Evolutionary conservation across 345 rosid species (phyloP), one percentile per base, ranked within the genome.

Genomic region (Laguncularia racemosa): DNA sequence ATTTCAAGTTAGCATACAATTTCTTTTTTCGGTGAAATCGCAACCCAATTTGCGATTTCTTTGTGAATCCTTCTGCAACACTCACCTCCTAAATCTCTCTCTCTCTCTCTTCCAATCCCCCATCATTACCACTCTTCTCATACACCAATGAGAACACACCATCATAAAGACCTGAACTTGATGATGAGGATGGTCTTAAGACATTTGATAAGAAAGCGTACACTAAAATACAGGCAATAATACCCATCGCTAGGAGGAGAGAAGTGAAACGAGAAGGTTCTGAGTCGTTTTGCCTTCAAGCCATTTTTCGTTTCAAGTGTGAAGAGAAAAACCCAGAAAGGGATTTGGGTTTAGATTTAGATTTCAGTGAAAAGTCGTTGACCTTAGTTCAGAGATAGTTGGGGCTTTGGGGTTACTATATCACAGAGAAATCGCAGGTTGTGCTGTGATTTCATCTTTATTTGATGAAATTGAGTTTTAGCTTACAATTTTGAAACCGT

Each of bases 31-130:
- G n/a, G n/a, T n/a, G n/a, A n/a, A n/a, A n/a, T n/a, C n/a, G n/a
- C n/a, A n/a, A n/a, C n/a, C n/a, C n/a, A n/a, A n/a, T n/a, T n/a
- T n/a, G n/a, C n/a, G n/a, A n/a, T n/a, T n/a, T n/a, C n/a, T n/a
- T n/a, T n/a, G n/a, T 87, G 84, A 43, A 87, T 73, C 64, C 97
- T 97, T 56, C 83, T 80, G 61, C 99, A 93, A 56, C 99, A 93
- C 44, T 70, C 79, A 0, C 72, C 78, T 3, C 57, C 53, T 33
- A 7, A 33, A 2, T 33, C 40, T 33, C 40, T 7, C 40, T 33
- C 40, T n/a, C n/a, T 1, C 53, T 66, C n/a, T 6, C 65, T 6
- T 33, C 68, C 21, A 44, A 45, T 14, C 23, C 21, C 14, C 50
- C 62, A 12, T 1, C 53, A 26, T 16, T 28, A 16, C 12, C 38